Evolutionary conservation across 2,329 filamentous ascomycete species (phyloP), one percentile per base, ranked within the genome.

Genomic region (Teratosphaeria pseudoeucalypti): DNA sequence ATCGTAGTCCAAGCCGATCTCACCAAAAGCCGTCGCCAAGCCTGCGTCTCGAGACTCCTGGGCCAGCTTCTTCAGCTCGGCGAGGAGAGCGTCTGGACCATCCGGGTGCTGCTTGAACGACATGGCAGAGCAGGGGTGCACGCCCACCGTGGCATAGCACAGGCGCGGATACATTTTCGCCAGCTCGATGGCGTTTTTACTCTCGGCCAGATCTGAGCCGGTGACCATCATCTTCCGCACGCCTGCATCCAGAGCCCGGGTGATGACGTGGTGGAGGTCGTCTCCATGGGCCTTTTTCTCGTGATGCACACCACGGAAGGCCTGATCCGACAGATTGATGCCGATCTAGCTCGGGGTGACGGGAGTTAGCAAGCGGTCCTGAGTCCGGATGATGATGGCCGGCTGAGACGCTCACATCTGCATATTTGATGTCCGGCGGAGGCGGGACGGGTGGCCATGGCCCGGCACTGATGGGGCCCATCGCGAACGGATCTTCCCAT

Each of bases 1-100:
- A 76, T 99, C 94, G 71, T 97, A 99, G 76, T 99, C 94, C 3
- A 99, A 86, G 1, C 94, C 94, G 63, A 99, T 90, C 75, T 99
- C 94, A 55, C 94, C 94, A 72, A 96, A 91, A 6, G 94, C 92
- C 6, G 83, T 82, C 0, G 90, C 86, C 49, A 89, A 80, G 0
- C 82, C 81, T 11, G 73, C 72, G 55, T 74, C 72, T 66, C 83
- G 84, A 0, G 84, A 82, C 39, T 83, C 75, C 2, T 81, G 70
- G 3, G 92, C 83, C 2, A 96, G 77, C 6, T 76, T 70, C 53
- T 80, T 80, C n/a, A 97, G 81, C 34, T 83, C 79, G 0, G 75
- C 63, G 26, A 91, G 73, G 23, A 80, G 75, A 56, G 72, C 72
- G 72, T 71, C 82, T 73, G 16, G 82, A 75, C 84, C 84, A 61